Evolutionary conservation across 139 green algal species (phyloP).

Genomic region (Coccomyxa sp.): DNA sequence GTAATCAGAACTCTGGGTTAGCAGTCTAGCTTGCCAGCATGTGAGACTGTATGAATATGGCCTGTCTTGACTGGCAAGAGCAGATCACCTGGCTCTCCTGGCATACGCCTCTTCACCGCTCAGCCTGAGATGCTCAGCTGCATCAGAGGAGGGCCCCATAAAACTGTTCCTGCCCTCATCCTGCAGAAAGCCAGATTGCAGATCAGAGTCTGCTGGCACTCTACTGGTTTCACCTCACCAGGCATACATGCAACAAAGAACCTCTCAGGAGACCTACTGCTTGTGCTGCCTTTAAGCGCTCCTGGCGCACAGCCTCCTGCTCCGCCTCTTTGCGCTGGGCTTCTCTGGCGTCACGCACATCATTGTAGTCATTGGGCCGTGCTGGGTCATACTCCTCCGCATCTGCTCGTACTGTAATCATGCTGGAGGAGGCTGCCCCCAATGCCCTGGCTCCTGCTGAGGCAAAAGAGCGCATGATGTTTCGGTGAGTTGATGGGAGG

Average conservation of each 20-base stretch:
- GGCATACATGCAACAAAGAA: not conserved
- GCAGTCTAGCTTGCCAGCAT: too few species aligned
- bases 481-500: too few species aligned
- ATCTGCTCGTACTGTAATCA: not conserved
- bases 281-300: too few species aligned
- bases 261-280: conserved; percentile 33
- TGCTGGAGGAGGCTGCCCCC: not conserved
- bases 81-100: conserved; percentile 15
- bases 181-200: too few species aligned
- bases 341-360: conserved; percentile 35
- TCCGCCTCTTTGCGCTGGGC: conserved; percentile 57
- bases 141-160: not conserved
- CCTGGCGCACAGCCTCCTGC: conserved; percentile 60
- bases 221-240: too few species aligned
- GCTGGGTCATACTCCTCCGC: conserved; percentile 87
- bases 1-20: too few species aligned
- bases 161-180: too few species aligned
- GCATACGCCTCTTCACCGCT: conserved; percentile 48
- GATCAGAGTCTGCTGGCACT: too few species aligned
- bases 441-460: not conserved
- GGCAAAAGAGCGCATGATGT: too few species aligned
- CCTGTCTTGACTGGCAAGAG: too few species aligned
- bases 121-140: conserved; percentile 16
- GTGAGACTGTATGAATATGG: too few species aligned
- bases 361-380: conserved; percentile 89